Base-by-base conservation (phyloP, 306 rosid species). In the Trichosanthes truncata region DNA sequence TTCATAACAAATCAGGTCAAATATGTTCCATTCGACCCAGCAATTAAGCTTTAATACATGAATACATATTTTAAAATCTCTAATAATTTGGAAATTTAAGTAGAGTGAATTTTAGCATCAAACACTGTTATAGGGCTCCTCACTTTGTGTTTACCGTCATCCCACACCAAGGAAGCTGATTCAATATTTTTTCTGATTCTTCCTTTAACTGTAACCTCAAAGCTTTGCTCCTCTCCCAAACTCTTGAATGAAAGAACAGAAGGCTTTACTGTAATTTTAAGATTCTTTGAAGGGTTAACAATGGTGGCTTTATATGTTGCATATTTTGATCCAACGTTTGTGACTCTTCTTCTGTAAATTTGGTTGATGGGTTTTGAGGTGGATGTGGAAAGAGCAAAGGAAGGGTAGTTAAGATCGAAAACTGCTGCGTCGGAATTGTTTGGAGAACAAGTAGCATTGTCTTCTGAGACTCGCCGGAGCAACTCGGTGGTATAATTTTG, bases 361-460 rank as follows among this genome's bases (percentile, higher is more conserved):
- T 81, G 83, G 41, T 46, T 79, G 4, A 89, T 77, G 0, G 53
- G 18, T 38, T 76, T 49, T 3, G 81, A 56, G 46, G 45, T 38
- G 3, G 52, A 2, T 3, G 23, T 55, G 13, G 83, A 36, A 26
- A 86, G 83, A 60, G 86, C 74, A 25, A 89, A 84, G 0, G 90
- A 87, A 5, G 93, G 89, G 41, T 89, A 91, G 62, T 91, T 91
- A 1, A 91, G 63, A 25, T 87, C 88, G 15, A 67, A 80, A 20
- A 51, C 78, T 5, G 81, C 51, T 62, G 82, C 48, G 66, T 6
- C 57, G 9, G 67, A 3, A 21, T 7, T 12, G 25, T 57, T 57
- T 1, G 82, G 10, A 14, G 29, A 18, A 26, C 89, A 83, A 14
- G 43, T 75, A 15, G 53, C 80, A 0, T 4, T 48, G 15, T 84